Base-by-base conservation (phyloP, 345 rosid genomes). In the Schrenkiella parvula region DNA sequence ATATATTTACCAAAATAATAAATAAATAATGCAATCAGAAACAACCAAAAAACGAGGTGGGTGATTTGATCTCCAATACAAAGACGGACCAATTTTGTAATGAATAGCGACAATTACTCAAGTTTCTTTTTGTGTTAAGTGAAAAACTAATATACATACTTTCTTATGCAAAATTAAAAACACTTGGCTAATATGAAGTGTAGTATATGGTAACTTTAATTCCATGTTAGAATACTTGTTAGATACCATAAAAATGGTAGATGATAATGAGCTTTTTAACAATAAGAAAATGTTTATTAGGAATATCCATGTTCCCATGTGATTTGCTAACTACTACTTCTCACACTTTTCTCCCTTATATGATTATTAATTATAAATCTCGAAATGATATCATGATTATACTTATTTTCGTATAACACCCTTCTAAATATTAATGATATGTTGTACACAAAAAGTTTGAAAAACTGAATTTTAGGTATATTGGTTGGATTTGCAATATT, bases 291-390 rank as follows among this genome's bases (percentile, higher is more conserved):
- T 48, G 17, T 23, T 35, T 9, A 70, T 39, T 68, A 54, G 25
- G 13, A 63, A 26, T 29, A 38, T 50, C 11, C 60, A 58, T 41
- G 73, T 65, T 73, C 72, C 73, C 74, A 75, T 42, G 74, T 75
- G 74, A 26, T 65, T 67, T 68, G 68, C 73, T 67, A 68, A 74
- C 68, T n/a, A 58, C 61, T 74, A 47, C 48, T 31, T 31, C 38
- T 66, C 73, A 38, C 68, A 60, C 68, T 50, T 74, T 74, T 59
- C 29, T 47, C 37, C 42, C 12, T 22, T 29, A 19, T 47, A 31
- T 58, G 22, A 31, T n/a, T 38, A 56, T 15, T 39, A 14, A 37
- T 55, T 44, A 29, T 28, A 57, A 22, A 48, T 5, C 28, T 48
- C 28, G 9, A 51, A 58, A 39, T 52, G 44, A 51, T 68, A 9